Evolutionary conservation across 2,329 filamentous ascomycete species (phyloP).

Genomic region (Cytospora chrysosperma): DNA sequence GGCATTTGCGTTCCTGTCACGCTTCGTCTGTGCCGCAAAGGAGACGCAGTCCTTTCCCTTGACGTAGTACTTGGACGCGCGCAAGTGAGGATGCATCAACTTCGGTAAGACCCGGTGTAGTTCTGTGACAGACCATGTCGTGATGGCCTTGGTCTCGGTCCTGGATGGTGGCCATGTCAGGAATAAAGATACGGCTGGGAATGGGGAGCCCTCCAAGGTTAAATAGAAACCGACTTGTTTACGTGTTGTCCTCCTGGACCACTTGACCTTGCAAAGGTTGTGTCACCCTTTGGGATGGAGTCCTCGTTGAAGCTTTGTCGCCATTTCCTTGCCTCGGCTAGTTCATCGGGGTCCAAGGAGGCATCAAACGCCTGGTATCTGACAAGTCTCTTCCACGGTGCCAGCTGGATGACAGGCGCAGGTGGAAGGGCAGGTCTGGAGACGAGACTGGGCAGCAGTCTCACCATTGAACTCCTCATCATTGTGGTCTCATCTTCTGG

Average conservation of each 20-base stretch:
- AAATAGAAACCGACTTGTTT: slow-evolving; percentile 52
- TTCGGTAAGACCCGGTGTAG: slow-evolving; percentile 47
- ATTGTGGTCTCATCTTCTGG: slow-evolving; percentile 18
- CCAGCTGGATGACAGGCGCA: slow-evolving; percentile 4
- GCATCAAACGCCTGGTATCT: slow-evolving; percentile 51
- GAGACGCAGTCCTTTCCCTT: slow-evolving; percentile 51
- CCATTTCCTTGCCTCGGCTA: slow-evolving; percentile 54
- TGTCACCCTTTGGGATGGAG: slow-evolving; percentile 50
- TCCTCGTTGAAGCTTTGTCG: slow-evolving; percentile 42
- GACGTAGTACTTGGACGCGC: slow-evolving; percentile 55
- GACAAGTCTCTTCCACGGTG: slow-evolving; percentile 22
- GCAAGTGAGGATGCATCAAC: slow-evolving; percentile 46
- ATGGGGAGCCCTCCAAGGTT: not conserved
- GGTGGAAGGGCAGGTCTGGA: not conserved
- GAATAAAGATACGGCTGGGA: not conserved
- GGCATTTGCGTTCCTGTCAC: slow-evolving; percentile 51
- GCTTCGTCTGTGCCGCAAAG: slow-evolving; percentile 55
- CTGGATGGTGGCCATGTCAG: slow-evolving; percentile 39
- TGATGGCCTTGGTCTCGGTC: slow-evolving; percentile 60
- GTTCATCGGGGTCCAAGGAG: slow-evolving; percentile 47
- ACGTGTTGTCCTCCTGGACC: slow-evolving; percentile 62
- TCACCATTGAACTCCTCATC: slow-evolving; percentile 6
- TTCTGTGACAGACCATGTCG: slow-evolving; percentile 50
- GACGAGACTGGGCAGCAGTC: slow-evolving; percentile 11
- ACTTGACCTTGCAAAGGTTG: slow-evolving; percentile 57